These are phyloP conservation scores for Venturiaceae sp. DNA, from an alignment of 2,329 filamentous ascomycete species.

Conservation along the genomic window DNA sequence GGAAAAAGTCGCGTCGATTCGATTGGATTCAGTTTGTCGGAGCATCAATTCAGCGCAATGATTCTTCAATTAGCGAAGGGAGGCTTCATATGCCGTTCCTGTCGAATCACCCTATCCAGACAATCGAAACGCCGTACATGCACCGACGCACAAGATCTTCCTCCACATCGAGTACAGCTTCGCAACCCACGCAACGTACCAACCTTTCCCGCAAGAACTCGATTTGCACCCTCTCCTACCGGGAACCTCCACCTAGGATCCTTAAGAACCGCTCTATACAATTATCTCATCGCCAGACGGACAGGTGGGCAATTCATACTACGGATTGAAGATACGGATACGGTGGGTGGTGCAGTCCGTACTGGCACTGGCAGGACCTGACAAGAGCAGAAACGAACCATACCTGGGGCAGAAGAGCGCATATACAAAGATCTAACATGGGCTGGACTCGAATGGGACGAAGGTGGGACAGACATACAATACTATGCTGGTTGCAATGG, in stretches of 20 bases:
- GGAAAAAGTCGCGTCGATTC: too few relatives aligned
- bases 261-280: conserved; percentile 87
- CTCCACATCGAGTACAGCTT: not conserved
- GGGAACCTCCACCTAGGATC: conserved; percentile 90
- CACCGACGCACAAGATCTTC: not conserved
- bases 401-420: conserved; percentile 67
- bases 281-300: conserved; percentile 79
- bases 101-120: not conserved
- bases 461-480: conserved; percentile 47
- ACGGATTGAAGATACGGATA: conserved; percentile 91
- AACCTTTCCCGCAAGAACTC: conserved; percentile 54
- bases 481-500: not conserved
- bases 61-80: not conserved
- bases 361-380: conserved; percentile 17
- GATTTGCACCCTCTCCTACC: conserved; percentile 93
- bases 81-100: not conserved
- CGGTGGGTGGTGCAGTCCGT: conserved; percentile 38
- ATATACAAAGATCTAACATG: conserved; percentile 75
- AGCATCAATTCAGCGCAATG: not conserved
- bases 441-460: conserved; percentile 88
- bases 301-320: conserved; percentile 87
- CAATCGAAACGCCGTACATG: not conserved
- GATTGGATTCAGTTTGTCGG: too few relatives aligned
- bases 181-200: not conserved
- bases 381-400: conserved; percentile 60